phyloP scores from a whole-genome alignment of 2,329 filamentous ascomycete species.

The Tolypocladium ophioglossoides region DNA sequence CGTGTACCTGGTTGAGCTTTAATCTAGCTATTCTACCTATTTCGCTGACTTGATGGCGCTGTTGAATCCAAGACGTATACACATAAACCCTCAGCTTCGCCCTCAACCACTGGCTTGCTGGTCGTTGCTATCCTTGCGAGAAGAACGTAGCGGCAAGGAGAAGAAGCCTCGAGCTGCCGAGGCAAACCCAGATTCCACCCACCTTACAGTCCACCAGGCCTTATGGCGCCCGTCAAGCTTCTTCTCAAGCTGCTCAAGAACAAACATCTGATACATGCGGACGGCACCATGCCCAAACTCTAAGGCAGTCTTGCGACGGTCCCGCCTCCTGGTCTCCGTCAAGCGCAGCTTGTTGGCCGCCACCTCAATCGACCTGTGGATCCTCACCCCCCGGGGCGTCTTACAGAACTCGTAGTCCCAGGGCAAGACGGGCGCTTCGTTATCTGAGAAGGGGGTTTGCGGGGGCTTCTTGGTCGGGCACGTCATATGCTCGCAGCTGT shows the following conservation, averaged over 20 bases:
- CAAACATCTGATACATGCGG: too few species aligned
- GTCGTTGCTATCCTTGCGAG: not conserved
- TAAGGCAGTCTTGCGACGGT: not conserved
- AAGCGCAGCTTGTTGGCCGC: not conserved
- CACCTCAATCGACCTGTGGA: not conserved
- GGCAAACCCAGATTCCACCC: not conserved
- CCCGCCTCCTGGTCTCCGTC: not conserved
- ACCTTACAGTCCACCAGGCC: not conserved
- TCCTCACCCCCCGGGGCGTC: not conserved
- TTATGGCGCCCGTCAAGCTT: not conserved
- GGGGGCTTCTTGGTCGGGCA: slow-evolving; percentile 1
- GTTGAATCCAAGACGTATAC: not conserved
- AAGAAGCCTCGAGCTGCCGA: not conserved
- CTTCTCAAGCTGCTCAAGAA: not conserved
- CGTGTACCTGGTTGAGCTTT: not conserved
- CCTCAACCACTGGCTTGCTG: not conserved
- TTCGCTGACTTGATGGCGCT: not conserved
- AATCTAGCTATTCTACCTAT: not conserved
- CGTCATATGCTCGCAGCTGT: slow-evolving; percentile 9
- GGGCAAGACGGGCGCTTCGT: slow-evolving; percentile 2
- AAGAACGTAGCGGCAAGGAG: too few species aligned
- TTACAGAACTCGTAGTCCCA: slow-evolving; percentile 10
- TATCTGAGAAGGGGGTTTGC: not conserved
- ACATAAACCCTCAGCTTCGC: too few species aligned
- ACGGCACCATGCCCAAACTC: not conserved